Evolutionary conservation across 192 early-diverging fungal species (phyloP).

Genomic region (Coemansia sp.): DNA sequence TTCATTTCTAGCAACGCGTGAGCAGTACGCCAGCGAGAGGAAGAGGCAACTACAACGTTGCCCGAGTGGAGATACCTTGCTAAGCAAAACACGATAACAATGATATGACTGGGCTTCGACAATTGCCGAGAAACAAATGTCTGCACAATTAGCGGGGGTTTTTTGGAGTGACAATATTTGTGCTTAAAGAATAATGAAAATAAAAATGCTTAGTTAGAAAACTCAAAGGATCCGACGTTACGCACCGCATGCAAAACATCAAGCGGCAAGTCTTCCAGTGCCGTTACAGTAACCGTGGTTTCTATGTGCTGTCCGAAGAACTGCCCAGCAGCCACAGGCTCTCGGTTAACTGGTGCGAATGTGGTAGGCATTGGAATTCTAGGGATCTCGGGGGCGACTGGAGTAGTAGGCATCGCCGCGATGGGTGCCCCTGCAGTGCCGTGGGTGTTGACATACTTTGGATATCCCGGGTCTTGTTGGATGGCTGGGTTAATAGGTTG

Average conservation of each 20-base stretch:
- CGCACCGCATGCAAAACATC: conserved; percentile 27
- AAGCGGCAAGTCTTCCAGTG: neutral
- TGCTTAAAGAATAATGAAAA: neutral
- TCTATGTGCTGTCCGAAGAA: neutral
- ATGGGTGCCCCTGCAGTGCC: neutral
- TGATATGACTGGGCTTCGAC: neutral
- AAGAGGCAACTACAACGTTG: neutral
- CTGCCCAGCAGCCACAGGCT: neutral
- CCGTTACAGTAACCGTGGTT: neutral
- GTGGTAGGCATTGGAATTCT: neutral
- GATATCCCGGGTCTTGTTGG: neutral
- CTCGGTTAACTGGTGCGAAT: neutral
- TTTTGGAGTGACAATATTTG: neutral
- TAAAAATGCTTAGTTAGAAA: conserved; percentile 9
- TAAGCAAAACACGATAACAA: too few relatives aligned
- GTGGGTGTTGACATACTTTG: neutral
- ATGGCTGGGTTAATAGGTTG: neutral
- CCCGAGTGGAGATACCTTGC: neutral
- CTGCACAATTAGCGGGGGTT: neutral
- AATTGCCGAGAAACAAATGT: neutral
- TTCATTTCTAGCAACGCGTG: neutral
- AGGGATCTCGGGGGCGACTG: neutral
- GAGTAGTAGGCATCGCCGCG: conserved; percentile 6
- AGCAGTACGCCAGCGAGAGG: neutral
- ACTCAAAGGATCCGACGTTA: conserved; percentile 31